A percentile compares a stretch with the other conserved stretches of the same genome.
phyloP scores from a whole-genome alignment of 2,329 filamentous ascomycete genomes.

The Epichloe gansuensis region DNA sequence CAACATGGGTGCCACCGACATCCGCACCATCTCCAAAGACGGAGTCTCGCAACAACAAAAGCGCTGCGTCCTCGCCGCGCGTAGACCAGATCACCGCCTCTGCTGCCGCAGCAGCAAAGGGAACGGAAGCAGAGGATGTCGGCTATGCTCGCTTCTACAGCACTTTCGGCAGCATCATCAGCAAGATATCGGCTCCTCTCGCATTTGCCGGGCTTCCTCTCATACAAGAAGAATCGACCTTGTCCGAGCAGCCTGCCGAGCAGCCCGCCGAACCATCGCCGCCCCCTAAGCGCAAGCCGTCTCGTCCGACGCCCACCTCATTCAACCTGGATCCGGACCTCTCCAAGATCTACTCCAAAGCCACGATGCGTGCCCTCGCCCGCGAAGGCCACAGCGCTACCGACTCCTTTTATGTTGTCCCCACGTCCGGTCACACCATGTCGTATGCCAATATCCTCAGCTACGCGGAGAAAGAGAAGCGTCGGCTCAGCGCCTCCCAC shows the following conservation, averaged over 20 bases:
- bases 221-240: constrained; percentile 34
- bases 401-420: constrained; percentile 90
- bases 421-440: constrained; percentile 77
- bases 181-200: constrained; percentile 75
- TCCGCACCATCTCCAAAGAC: constrained; percentile 11
- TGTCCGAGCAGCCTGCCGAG: constrained; percentile 11
- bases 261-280: constrained; percentile 22
- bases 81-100: constrained; percentile 11
- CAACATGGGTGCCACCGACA: constrained; percentile 37
- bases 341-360: constrained; percentile 70
- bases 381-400: constrained; percentile 52
- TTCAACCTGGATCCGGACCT: constrained; percentile 54
- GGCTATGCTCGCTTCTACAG: constrained; percentile 86
- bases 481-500: constrained; percentile 40
- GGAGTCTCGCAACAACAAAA: constrained; percentile 13
- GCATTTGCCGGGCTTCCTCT: constrained; percentile 89
- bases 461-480: constrained; percentile 53
- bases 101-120: constrained; percentile 6
- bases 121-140: constrained; percentile 44
- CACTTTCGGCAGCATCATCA: constrained; percentile 80
- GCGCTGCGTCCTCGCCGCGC: constrained; percentile 12
- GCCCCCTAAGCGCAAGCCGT: constrained; percentile 23
- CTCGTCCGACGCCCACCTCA: constrained; percentile 11
- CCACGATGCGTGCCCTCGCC: constrained; percentile 66
- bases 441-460: constrained; percentile 85